phyloP scores from a whole-genome alignment of 78 protist genomes.

The Anaeramoeba ignava region DNA sequence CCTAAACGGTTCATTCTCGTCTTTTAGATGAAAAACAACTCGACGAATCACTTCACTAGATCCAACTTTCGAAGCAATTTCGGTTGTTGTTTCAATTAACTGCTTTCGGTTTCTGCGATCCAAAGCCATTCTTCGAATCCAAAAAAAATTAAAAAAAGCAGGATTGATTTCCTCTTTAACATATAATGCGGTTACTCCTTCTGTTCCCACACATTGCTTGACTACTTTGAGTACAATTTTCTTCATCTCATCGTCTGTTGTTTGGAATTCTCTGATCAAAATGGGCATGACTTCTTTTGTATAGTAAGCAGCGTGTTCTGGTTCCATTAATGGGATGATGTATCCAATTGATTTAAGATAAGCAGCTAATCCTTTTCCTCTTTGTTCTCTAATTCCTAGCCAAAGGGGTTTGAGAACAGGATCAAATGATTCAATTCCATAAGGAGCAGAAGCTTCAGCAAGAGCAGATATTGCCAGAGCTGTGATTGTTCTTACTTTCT shows the following conservation, averaged over 20 bases:
- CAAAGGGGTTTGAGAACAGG: conserved; percentile 81
- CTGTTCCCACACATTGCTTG: conserved; percentile 86
- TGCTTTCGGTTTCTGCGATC: conserved; percentile 62
- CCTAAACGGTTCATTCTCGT: conserved; percentile 80
- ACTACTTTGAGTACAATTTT: conserved; percentile 89
- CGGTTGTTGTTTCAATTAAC: conserved; percentile 92
- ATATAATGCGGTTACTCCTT: conserved; percentile 73
- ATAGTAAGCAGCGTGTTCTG: conserved; percentile 53
- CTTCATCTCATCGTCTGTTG: conserved; percentile 95
- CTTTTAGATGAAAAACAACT: conserved; percentile 81
- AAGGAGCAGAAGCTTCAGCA: conserved; percentile 95
- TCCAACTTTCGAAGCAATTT: conserved; percentile 85
- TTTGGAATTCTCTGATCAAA: conserved; percentile 73
- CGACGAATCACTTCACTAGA: conserved; percentile 57
- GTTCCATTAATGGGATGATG: conserved; percentile 95
- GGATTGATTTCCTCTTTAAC: conserved; percentile 68
- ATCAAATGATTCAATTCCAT: conserved; percentile 90
- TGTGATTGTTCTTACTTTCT: conserved; percentile 73
- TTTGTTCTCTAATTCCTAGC: conserved; percentile 62
- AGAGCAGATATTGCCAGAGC: conserved; percentile 90
- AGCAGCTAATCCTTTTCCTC: conserved; percentile 86
- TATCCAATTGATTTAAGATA: conserved; percentile 91
- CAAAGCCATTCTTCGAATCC: conserved; percentile 85
- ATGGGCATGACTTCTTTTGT: conserved; percentile 69
- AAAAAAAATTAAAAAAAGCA: conserved; percentile 71